phyloP scores from a whole-genome alignment of 176 grass and related monocot species.

The Dendrocalamus sinicus region DNA sequence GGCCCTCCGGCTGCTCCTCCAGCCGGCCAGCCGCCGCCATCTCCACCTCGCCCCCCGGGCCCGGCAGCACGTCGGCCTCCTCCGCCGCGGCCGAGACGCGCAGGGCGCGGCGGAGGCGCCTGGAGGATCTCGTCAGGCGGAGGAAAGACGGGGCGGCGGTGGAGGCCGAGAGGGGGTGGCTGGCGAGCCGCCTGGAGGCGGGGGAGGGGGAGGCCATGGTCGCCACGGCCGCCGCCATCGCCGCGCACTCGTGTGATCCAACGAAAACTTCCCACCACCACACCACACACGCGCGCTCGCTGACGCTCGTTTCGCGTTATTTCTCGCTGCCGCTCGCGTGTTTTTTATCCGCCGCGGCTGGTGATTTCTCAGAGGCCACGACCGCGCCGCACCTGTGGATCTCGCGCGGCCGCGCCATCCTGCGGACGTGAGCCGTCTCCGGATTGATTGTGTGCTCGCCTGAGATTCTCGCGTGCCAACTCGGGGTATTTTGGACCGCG shows the following conservation, averaged over 20 bases:
- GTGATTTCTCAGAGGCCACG: background rate
- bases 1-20: slow-evolving; percentile 45
- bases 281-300: background rate
- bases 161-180: background rate
- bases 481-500: background rate
- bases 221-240: slow-evolving; percentile 29
- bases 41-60: slow-evolving; percentile 23
- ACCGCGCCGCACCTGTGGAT: too few species aligned
- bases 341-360: background rate
- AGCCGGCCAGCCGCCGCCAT: slow-evolving; percentile 25
- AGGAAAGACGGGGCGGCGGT: background rate
- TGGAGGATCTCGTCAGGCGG: slow-evolving; percentile 3
- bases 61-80: slow-evolving; percentile 41
- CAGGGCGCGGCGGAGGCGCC: slow-evolving; percentile 33
- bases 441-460: background rate
- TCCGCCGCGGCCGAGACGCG: slow-evolving; percentile 28
- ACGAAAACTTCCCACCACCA: background rate
- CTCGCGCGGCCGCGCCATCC: too few species aligned
- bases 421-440: background rate
- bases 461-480: background rate
- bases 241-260: background rate
- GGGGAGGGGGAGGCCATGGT: slow-evolving; percentile 47
- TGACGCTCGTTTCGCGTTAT: background rate
- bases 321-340: background rate
- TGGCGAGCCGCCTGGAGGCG: slow-evolving; percentile 20